These are phyloP conservation scores for Hypoxylon fuscum DNA, from an alignment of 495 filamentous ascomycete species.

Conservation along the genomic window DNA sequence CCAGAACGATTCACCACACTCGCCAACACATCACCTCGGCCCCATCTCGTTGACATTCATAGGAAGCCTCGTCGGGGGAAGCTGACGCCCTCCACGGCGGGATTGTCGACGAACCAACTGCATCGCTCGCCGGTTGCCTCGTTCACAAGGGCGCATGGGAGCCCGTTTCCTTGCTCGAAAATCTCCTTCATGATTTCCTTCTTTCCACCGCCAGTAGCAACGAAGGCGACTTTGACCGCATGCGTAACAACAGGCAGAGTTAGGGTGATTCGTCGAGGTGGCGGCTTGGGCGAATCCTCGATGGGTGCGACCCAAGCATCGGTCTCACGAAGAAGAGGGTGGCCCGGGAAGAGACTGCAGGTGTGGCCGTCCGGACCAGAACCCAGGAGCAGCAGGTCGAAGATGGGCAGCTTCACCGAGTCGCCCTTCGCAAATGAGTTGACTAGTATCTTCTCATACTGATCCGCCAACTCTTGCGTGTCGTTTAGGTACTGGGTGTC, in stretches of 20 bases:
- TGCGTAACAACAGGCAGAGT: constrained; percentile 89
- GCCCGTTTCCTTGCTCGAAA: constrained; percentile 78
- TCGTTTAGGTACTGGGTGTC: constrained; percentile 77
- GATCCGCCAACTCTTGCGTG: constrained; percentile 89
- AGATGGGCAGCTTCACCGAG: constrained; percentile 89
- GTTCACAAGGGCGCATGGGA: constrained; percentile 91
- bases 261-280: constrained; percentile 87
- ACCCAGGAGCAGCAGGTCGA: constrained; percentile 91
- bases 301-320: constrained; percentile 93
- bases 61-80: constrained; percentile 72
- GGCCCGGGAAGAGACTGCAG: constrained; percentile 93
- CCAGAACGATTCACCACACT: neutral
- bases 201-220: constrained; percentile 89
- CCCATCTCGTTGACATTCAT: neutral
- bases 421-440: constrained; percentile 82
- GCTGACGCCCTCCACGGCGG: constrained; percentile 81
- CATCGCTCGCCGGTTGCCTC: constrained; percentile 81
- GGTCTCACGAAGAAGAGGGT: constrained; percentile 84
- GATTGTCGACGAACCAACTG: constrained; percentile 91
- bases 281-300: constrained; percentile 93
- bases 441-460: constrained; percentile 91
- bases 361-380: constrained; percentile 97
- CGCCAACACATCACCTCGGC: neutral
- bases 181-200: constrained; percentile 91
- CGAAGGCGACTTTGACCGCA: constrained; percentile 84